Percentiles rank a stretch among this genome's conserved stretches.
phyloP scores from a whole-genome alignment of 768 basidiomycete species.

The Serpula lacrymans region DNA sequence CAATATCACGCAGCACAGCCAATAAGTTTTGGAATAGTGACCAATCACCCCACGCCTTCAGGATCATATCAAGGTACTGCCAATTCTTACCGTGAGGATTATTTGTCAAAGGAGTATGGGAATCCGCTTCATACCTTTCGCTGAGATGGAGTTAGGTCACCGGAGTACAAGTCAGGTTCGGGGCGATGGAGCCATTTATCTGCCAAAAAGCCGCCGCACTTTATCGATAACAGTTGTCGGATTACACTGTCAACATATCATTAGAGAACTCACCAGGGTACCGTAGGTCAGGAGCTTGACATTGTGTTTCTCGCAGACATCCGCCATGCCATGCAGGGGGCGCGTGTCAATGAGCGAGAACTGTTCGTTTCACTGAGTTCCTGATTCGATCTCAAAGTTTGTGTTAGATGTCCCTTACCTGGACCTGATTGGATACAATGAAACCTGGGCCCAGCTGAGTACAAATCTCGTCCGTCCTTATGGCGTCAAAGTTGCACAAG shows the following conservation, averaged over 20 bases:
- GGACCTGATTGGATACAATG: slow-evolving; percentile 82
- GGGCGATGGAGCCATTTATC: slow-evolving; percentile 68
- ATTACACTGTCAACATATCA: slow-evolving; percentile 1
- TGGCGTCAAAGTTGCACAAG: slow-evolving; percentile 78
- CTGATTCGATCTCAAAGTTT: neutral
- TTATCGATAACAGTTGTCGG: slow-evolving; percentile 10
- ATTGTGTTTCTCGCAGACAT: slow-evolving; percentile 68
- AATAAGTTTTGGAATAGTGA: slow-evolving; percentile 68
- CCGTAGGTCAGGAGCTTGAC: slow-evolving; percentile 81
- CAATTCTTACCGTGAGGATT: neutral
- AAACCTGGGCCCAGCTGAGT: slow-evolving; percentile 64
- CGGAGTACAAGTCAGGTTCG: slow-evolving; percentile 70
- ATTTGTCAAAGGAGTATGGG: neutral
- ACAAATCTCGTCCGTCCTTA: slow-evolving; percentile 77
- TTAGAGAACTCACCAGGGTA: slow-evolving; percentile 56
- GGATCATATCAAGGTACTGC: slow-evolving; percentile 84
- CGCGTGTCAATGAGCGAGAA: slow-evolving; percentile 82
- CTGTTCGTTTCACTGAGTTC: slow-evolving; percentile 30
- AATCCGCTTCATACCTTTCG: slow-evolving; percentile 55
- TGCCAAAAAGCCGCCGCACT: slow-evolving; percentile 84
- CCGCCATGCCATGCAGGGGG: slow-evolving; percentile 72
- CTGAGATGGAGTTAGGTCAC: slow-evolving; percentile 73
- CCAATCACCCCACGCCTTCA: slow-evolving; percentile 79
- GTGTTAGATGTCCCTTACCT: slow-evolving; percentile 40
- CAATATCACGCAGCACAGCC: slow-evolving; percentile 55